These are phyloP conservation scores for Athelia sp. DNA, from an alignment of 1,284 basidiomycete species.

Conservation along the genomic window DNA sequence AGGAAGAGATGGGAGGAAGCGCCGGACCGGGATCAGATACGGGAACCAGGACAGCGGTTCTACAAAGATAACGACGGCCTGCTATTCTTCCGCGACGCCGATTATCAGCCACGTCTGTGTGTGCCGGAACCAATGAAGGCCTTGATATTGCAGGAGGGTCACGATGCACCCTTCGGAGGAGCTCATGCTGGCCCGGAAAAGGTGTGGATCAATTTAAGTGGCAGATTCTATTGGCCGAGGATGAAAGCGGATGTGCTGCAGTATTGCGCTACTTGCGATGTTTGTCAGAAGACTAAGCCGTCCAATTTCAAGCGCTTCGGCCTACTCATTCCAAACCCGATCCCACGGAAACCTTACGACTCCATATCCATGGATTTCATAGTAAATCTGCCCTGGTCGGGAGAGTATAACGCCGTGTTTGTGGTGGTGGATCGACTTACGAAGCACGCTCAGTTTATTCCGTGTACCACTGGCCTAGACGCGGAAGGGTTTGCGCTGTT, in stretches of 20 bases:
- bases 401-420: slow-evolving; percentile 29
- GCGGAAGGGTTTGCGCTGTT: slow-evolving; percentile 11
- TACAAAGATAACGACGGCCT: slow-evolving; percentile 11
- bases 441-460: slow-evolving; percentile 32
- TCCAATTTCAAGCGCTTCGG: slow-evolving; percentile 23
- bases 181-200: slow-evolving; percentile 8
- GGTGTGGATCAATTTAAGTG: slow-evolving; percentile 11
- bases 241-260: slow-evolving; percentile 21
- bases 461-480: slow-evolving; percentile 10
- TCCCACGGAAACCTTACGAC: slow-evolving; percentile 33
- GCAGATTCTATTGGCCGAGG: slow-evolving; percentile 27
- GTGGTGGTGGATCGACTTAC: slow-evolving; percentile 33
- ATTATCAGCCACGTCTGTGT: slow-evolving; percentile 14
- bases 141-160: slow-evolving; percentile 7
- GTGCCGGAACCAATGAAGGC: slow-evolving; percentile 8
- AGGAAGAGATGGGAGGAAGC: background rate
- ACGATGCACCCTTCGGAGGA: slow-evolving; percentile 7
- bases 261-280: slow-evolving; percentile 26
- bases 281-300: slow-evolving; percentile 34
- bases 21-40: background rate
- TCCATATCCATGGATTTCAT: slow-evolving; percentile 42
- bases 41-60: slow-evolving; percentile 8
- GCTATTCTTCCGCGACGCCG: slow-evolving; percentile 17
- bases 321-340: slow-evolving; percentile 28
- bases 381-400: slow-evolving; percentile 30